Percentiles rank a stretch among this genome's conserved stretches.
phyloP scores from a whole-genome alignment of 2,329 filamentous ascomycete species.

The Zasmidium cellare region DNA sequence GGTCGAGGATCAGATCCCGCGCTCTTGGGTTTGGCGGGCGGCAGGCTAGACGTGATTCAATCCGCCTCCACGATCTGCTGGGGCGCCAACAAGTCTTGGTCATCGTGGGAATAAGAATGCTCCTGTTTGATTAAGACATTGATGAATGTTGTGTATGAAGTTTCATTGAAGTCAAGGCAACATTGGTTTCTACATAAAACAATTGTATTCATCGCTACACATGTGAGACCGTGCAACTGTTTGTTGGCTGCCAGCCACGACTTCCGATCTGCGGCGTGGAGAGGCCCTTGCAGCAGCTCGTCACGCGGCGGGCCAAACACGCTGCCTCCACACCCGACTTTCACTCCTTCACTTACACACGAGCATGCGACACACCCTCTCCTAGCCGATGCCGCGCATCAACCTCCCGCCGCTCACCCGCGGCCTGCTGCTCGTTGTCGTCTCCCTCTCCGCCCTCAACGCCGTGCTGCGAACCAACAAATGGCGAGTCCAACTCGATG shows the following conservation, averaged over 20 bases:
- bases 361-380: slow-evolving; percentile 11
- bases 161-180: too few relatives aligned
- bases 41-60: too few relatives aligned
- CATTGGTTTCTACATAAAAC: too few relatives aligned
- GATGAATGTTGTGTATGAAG: too few relatives aligned
- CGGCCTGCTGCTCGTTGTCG: slow-evolving; percentile 70
- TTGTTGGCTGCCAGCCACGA: not conserved
- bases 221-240: too few relatives aligned
- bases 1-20: too few relatives aligned
- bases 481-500: slow-evolving; percentile 48
- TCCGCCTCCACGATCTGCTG: too few relatives aligned
- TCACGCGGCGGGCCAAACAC: not conserved
- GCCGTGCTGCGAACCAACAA: slow-evolving; percentile 73
- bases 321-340: not conserved
- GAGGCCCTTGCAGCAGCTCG: not conserved
- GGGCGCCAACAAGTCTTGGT: too few relatives aligned
- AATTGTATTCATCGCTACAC: too few relatives aligned
- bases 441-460: slow-evolving; percentile 79
- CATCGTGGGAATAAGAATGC: too few relatives aligned
- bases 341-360: slow-evolving; percentile 4
- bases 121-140: too few relatives aligned
- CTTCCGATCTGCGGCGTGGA: not conserved
- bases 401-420: slow-evolving; percentile 93
- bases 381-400: slow-evolving; percentile 56
- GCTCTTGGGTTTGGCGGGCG: too few relatives aligned